phyloP scores from a whole-genome alignment of 345 rosid species.

The Arabis alpina region DNA sequence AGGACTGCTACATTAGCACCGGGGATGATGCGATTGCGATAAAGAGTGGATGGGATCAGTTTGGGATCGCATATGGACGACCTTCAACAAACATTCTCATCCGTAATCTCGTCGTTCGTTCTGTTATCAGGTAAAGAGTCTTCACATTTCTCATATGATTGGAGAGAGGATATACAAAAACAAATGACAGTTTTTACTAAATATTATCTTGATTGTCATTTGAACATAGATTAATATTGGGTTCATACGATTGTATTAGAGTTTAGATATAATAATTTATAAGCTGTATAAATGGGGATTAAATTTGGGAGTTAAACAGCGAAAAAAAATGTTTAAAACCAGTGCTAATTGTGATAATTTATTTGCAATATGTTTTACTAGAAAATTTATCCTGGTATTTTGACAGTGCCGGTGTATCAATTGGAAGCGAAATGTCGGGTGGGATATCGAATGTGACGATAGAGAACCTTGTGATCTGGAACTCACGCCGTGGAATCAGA shows the following conservation, averaged over 20 bases:
- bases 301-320: no score
- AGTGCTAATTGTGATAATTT: no score
- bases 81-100: conserved; percentile 84
- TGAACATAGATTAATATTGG: background rate
- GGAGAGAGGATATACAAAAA: background rate
- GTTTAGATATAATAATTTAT: no score
- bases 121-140: conserved; percentile 83
- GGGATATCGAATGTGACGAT: conserved; percentile 82
- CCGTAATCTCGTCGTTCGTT: conserved; percentile 83
- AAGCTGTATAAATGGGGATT: no score
- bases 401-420: conserved; percentile 83
- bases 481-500: conserved; percentile 82
- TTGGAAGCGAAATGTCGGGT: conserved; percentile 95
- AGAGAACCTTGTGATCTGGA: conserved; percentile 76
- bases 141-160: conserved; percentile 8
- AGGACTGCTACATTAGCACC: conserved; percentile 93
- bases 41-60: conserved; percentile 99
- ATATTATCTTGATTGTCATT: background rate
- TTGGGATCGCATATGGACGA: conserved; percentile 82
- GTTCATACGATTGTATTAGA: background rate
- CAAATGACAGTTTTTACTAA: background rate
- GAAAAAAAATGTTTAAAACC: no score
- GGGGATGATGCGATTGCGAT: conserved; percentile 97
- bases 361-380: no score
- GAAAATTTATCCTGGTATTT: background rate